A percentile compares a stretch with the other conserved stretches of the same genome.
Conservation (phyloP, 106 monocot genomes). For the Chionographis japonica region DNA sequence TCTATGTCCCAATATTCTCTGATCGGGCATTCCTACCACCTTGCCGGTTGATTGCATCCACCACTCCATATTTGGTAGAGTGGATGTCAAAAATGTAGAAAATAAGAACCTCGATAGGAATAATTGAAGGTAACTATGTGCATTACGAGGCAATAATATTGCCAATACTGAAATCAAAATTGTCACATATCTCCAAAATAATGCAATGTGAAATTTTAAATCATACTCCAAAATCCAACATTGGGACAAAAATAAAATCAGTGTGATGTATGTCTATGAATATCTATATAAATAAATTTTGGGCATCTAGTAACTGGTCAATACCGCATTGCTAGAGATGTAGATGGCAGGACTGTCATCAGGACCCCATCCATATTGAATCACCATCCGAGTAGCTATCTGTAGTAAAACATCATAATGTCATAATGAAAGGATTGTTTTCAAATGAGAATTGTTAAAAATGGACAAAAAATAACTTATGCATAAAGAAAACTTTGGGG, state of each 20-base stretch:
- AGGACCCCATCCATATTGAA: slow-evolving; percentile 94
- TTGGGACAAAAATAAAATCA: no score
- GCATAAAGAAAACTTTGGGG: not conserved
- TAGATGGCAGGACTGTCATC: slow-evolving; percentile 89
- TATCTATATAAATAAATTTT: not conserved
- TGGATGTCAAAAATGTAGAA: no score
- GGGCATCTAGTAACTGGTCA: not conserved
- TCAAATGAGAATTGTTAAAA: not conserved
- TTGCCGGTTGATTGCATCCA: no score
- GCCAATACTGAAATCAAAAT: no score
- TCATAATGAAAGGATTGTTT: not conserved
- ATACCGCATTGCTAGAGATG: slow-evolving; percentile 68
- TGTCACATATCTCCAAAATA: not conserved
- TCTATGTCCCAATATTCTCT: no score
- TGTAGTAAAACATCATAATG: slow-evolving; percentile 22
- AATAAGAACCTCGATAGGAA: no score
- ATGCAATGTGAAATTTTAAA: not conserved
- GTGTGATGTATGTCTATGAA: not conserved
- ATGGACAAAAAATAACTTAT: no score
- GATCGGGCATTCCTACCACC: no score
- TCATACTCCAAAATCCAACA: not conserved
- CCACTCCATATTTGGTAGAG: no score
- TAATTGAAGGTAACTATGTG: no score
- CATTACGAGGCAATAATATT: no score
- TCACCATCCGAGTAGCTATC: slow-evolving; percentile 91